Evolutionary conservation across 2,329 filamentous ascomycete species (phyloP).

Genomic region (Cercospora sp.): DNA sequence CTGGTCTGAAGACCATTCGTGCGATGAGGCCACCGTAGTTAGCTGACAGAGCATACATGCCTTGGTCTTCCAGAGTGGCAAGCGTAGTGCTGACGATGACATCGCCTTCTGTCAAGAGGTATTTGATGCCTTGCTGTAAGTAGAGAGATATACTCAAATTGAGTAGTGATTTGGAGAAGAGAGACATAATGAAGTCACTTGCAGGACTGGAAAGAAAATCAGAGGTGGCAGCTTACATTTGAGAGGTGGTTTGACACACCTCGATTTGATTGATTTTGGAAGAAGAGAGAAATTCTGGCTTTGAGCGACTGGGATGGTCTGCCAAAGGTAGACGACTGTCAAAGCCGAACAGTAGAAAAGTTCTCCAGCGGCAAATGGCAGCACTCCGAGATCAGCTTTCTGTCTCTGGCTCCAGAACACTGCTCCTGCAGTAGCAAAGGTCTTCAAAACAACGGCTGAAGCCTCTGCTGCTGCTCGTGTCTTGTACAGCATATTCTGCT

Average conservation of each 20-base stretch:
- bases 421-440: slow-evolving; percentile 68
- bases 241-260: slow-evolving; percentile 40
- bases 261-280: slow-evolving; percentile 45
- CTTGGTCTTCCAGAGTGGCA: slow-evolving; percentile 76
- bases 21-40: slow-evolving; percentile 90
- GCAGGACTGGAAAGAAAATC: slow-evolving; percentile 26
- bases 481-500: slow-evolving; percentile 76
- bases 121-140: slow-evolving; percentile 85
- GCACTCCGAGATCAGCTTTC: slow-evolving; percentile 64
- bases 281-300: slow-evolving; percentile 69
- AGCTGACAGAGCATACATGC: slow-evolving; percentile 86
- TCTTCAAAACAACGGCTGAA: slow-evolving; percentile 75
- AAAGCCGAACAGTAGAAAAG: slow-evolving; percentile 70
- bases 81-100: slow-evolving; percentile 80
- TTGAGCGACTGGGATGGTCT: slow-evolving; percentile 58
- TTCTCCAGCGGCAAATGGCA: slow-evolving; percentile 89
- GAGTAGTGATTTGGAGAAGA: slow-evolving; percentile 70
- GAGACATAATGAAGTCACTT: slow-evolving; percentile 54
- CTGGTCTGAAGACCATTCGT: slow-evolving; percentile 85
- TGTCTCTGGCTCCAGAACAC: slow-evolving; percentile 63
- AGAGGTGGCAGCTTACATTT: slow-evolving; percentile 29
- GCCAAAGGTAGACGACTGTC: slow-evolving; percentile 67
- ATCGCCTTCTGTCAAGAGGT: slow-evolving; percentile 91
- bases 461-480: slow-evolving; percentile 81
- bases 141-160: slow-evolving; percentile 78